Evolutionary conservation across 106 monocot genomes (phyloP).

Genomic region (Dioscorea alata): DNA sequence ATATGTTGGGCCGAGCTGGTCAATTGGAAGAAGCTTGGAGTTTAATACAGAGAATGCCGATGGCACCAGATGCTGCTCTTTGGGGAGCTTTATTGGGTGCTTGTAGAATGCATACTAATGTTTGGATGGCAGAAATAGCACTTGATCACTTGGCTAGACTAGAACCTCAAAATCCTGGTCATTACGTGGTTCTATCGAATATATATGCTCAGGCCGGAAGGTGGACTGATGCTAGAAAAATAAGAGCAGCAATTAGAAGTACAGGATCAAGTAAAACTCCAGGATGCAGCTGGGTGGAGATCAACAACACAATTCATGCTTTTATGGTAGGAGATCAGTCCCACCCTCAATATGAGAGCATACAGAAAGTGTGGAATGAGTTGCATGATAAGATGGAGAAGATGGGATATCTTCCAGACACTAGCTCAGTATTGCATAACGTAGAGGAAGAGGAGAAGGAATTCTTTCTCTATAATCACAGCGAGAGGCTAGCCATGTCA

Average conservation of each 20-base stretch:
- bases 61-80: constrained; percentile 30
- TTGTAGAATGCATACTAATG: constrained; percentile 50
- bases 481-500: constrained; percentile 3
- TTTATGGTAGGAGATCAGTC: constrained; percentile 4
- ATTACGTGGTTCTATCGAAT: constrained; percentile 57
- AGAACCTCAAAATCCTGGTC: constrained; percentile 47
- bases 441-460: constrained; percentile 13
- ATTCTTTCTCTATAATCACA: neutral
- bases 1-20: constrained; percentile 57
- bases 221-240: constrained; percentile 55
- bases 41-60: constrained; percentile 37
- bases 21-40: constrained; percentile 43
- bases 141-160: constrained; percentile 36
- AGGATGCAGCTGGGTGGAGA: constrained; percentile 69
- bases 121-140: constrained; percentile 50
- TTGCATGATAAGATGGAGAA: constrained; percentile 6
- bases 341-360: constrained; percentile 5
- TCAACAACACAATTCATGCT: constrained; percentile 9
- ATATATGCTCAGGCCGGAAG: constrained; percentile 64
- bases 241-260: constrained; percentile 33
- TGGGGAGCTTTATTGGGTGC: constrained; percentile 63
- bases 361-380: constrained; percentile 1
- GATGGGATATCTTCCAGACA: constrained; percentile 16
- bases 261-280: constrained; percentile 43
- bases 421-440: neutral